Conservation (phyloP, 305 asterid species). For the Petunia hybrid region DNA sequence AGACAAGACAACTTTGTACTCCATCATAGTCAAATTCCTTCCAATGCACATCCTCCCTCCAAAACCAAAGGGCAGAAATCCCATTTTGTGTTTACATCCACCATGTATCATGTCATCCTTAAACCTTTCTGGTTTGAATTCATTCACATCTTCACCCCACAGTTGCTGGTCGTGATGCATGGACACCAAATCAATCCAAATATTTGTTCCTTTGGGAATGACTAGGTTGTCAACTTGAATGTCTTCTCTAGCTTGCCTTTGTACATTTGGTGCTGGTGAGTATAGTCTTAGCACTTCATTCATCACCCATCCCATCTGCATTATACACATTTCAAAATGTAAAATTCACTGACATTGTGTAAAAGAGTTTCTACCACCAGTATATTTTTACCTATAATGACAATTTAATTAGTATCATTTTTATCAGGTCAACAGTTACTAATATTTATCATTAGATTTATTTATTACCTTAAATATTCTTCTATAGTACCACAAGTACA, state of each 20-base stretch:
- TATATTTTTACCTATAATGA: too few species aligned
- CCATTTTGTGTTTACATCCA: constrained; percentile 86
- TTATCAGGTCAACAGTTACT: too few species aligned
- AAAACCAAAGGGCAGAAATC: constrained; percentile 81
- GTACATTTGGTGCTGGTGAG: constrained; percentile 81
- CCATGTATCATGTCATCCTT: constrained; percentile 50
- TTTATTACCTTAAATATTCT: too few species aligned
- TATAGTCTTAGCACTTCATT: constrained; percentile 75
- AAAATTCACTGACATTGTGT: too few species aligned
- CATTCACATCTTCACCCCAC: constrained; percentile 82
- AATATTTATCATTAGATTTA: too few species aligned
- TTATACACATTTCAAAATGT: not conserved
- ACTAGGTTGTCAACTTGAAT: constrained; percentile 56
- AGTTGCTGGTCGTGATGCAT: constrained; percentile 54
- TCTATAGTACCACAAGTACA: too few species aligned
- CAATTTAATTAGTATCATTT: too few species aligned
- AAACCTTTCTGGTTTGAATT: constrained; percentile 83
- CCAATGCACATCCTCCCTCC: constrained; percentile 95
- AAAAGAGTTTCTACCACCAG: too few species aligned
- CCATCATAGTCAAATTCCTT: constrained; percentile 64
- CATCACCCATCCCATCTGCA: constrained; percentile 97
- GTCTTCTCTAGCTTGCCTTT: constrained; percentile 74
- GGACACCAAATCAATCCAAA: constrained; percentile 85
- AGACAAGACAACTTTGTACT: constrained; percentile 69
- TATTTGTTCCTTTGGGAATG: constrained; percentile 75